These are phyloP conservation scores for Fusarium pilosicola DNA, from an alignment of 2,329 filamentous ascomycete genomes.

Conservation along the genomic window DNA sequence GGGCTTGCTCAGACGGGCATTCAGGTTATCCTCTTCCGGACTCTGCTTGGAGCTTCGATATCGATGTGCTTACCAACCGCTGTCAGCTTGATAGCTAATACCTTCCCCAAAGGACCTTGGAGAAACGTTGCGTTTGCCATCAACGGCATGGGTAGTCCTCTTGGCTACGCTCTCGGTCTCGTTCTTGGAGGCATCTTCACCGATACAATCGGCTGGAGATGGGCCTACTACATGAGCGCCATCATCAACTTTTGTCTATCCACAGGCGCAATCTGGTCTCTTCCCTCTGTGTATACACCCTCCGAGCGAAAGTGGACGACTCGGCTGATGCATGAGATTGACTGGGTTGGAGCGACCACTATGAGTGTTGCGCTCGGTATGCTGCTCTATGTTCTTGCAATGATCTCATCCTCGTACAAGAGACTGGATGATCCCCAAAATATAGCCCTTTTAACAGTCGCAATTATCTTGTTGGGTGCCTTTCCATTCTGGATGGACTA, in stretches of 20 bases:
- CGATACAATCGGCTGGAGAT: conserved; percentile 59
- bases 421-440: conserved; percentile 54
- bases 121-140: conserved; percentile 56
- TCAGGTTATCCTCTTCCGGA: conserved; percentile 52
- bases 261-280: conserved; percentile 49
- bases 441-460: conserved; percentile 56
- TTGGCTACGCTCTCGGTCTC: conserved; percentile 61
- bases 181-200: conserved; percentile 61
- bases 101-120: conserved; percentile 49
- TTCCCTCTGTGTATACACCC: conserved; percentile 42
- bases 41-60: conserved; percentile 49
- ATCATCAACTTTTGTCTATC: conserved; percentile 52
- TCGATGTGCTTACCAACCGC: conserved; percentile 52
- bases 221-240: conserved; percentile 54
- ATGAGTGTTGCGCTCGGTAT: conserved; percentile 58
- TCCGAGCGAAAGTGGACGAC: conserved; percentile 43
- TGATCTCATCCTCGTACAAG: conserved; percentile 51
- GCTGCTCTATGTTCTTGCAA: conserved; percentile 62
- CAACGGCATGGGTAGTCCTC: conserved; percentile 56
- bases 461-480: conserved; percentile 54
- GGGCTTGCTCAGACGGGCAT: conserved; percentile 48
- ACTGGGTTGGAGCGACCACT: conserved; percentile 62
- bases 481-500: conserved; percentile 66
- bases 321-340: conserved; percentile 54
- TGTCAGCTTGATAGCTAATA: conserved; percentile 51